A percentile compares a stretch with the other conserved stretches of the same genome.
These are phyloP conservation scores for Begonia loranthoides DNA, from an alignment of 306 rosid species.

Conservation along the genomic window DNA sequence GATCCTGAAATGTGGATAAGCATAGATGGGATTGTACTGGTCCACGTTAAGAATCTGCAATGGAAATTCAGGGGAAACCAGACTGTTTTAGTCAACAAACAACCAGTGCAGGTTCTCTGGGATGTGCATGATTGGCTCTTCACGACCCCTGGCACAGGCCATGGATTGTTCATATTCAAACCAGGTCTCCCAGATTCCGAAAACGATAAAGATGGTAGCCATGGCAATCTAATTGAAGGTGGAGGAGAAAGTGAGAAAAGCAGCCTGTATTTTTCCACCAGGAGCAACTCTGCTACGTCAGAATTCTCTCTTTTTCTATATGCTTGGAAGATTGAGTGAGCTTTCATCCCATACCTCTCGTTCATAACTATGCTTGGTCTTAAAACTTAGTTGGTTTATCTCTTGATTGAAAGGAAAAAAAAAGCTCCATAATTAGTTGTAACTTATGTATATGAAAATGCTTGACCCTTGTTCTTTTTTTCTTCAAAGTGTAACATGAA, in stretches of 20 bases:
- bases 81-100: slow-evolving; percentile 42
- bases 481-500: too few species aligned
- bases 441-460: too few species aligned
- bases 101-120: slow-evolving; percentile 70
- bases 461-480: too few species aligned
- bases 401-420: too few species aligned
- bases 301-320: background rate
- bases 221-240: slow-evolving; percentile 9
- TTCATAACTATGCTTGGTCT: too few species aligned
- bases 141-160: slow-evolving; percentile 38
- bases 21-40: slow-evolving; percentile 66
- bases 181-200: slow-evolving; percentile 42
- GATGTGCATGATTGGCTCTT: slow-evolving; percentile 88
- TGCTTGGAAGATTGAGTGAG: slow-evolving; percentile 1
- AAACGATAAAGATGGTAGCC: slow-evolving; percentile 42
- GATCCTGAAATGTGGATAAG: slow-evolving; percentile 97
- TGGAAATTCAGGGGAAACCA: slow-evolving; percentile 96
- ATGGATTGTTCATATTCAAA: slow-evolving; percentile 73
- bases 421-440: too few species aligned
- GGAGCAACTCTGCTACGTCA: background rate
- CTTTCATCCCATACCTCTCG: background rate
- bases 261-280: background rate
- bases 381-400: too few species aligned
- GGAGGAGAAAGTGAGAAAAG: background rate
- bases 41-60: slow-evolving; percentile 74